Conservation (phyloP, 2,329 filamentous ascomycete genomes). For the Colletotrichum tropicicola region DNA sequence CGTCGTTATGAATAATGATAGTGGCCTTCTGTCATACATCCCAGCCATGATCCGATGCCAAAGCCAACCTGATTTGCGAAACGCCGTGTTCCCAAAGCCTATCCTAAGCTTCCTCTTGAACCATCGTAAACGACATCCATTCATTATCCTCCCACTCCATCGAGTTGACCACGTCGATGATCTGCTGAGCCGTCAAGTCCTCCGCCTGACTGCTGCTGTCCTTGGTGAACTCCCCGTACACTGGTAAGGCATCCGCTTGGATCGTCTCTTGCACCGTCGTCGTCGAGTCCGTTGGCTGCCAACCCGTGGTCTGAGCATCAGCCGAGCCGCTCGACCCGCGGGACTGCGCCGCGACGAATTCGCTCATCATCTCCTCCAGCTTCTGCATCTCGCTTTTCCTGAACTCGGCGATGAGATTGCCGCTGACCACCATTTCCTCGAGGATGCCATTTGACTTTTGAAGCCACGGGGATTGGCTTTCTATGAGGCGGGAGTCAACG, state of each 20-base stretch:
- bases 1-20: no score
- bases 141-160: conserved; percentile 25
- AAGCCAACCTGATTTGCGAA: no score
- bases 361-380: conserved; percentile 47
- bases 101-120: not conserved
- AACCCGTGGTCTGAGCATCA: not conserved
- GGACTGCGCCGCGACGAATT: not conserved
- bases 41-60: no score
- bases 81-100: no score
- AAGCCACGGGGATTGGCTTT: conserved; percentile 47
- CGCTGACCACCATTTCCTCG: conserved; percentile 54
- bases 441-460: conserved; percentile 52
- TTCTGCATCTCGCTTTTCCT: conserved; percentile 55
- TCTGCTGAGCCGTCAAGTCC: conserved; percentile 19
- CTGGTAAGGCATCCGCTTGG: not conserved
- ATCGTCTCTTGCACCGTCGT: not conserved
- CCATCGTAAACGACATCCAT: conserved; percentile 21
- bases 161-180: conserved; percentile 24
- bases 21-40: no score
- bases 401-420: conserved; percentile 55
- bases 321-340: not conserved
- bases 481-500: conserved; percentile 44
- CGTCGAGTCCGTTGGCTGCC: not conserved
- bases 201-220: conserved; percentile 24
- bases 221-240: not conserved